phyloP scores from a whole-genome alignment of 441 rosid genomes.

The Geranium incanum region DNA sequence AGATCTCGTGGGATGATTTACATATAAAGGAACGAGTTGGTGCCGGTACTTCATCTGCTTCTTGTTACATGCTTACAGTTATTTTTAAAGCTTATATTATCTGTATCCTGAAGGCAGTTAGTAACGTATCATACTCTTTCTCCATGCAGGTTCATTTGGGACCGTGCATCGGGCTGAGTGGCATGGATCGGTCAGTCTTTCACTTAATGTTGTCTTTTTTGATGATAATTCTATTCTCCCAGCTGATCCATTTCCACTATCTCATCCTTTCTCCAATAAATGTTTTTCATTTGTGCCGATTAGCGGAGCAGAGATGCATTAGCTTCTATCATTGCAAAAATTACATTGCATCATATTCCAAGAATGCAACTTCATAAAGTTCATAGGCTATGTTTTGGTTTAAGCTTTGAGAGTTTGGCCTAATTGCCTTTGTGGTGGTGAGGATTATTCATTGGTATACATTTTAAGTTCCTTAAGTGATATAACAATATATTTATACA shows the following conservation, averaged over 20 bases:
- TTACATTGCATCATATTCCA: no score
- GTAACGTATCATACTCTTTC: conserved; percentile 7
- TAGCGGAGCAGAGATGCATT: background rate
- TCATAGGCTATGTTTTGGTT: no score
- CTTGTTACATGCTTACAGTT: conserved; percentile 7
- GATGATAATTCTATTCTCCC: background rate
- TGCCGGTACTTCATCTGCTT: conserved; percentile 53
- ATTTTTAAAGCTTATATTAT: background rate
- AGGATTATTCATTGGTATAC: no score
- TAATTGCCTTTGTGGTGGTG: no score
- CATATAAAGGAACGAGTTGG: conserved; percentile 91
- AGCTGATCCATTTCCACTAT: background rate
- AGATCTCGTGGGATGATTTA: conserved; percentile 83
- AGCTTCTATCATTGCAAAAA: background rate
- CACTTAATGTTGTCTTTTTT: background rate
- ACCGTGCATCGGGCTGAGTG: conserved; percentile 98
- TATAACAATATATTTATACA: no score
- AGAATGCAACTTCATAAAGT: no score
- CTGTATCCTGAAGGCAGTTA: background rate
- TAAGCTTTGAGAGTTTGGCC: no score
- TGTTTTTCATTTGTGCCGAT: background rate
- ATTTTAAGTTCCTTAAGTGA: no score
- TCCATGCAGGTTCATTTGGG: conserved; percentile 77
- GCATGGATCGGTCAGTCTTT: conserved; percentile 86
- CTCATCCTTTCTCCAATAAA: background rate